Evolutionary conservation across 768 basidiomycete genomes (phyloP), one percentile per base, ranked within the genome.

Genomic region (Phylloporus rhodoxanthus): DNA sequence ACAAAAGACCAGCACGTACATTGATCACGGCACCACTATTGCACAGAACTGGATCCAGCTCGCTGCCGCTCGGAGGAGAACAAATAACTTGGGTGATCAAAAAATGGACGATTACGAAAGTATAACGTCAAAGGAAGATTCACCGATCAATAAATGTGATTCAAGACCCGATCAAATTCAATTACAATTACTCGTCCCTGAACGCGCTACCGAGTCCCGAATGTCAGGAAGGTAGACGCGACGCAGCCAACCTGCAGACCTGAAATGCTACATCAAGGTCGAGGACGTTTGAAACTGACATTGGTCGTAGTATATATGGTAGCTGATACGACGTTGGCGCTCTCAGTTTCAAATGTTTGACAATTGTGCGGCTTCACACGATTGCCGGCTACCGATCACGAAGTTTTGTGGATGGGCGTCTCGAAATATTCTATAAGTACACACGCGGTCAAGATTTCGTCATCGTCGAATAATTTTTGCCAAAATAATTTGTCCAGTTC

Each of bases 81-180:
- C 29, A 28, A 37, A 53, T 38, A 43, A 15, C 10, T 6, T 20
- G 37, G 2, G 29, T 45, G 50, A 52, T 36, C 34, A 28, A 33
- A 21, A 8, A 48, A 54, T 43, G 52, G 25, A 54, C 20, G 5
- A 25, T 54, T 54, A 54, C 45, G 52, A 25, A 45, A 45, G 15
- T n/a, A 11, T 23, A 34, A 44, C 43, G 39, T 9, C 11, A 4
- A 43, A 5, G 26, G 15, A n/a, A 43, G 4, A 17, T 42, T 42
- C 26, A 14, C 37, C 45, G n/a, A 37, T 45, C 42, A 43, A 9
- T 4, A 15, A 25, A n/a, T n/a, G n/a, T 14, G 3, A 1, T 1
- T 19, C 13, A 38, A 26, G 33, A 32, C 13, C 26, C 19, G 23
- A 36, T 15, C 43, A 30, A 32, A 28, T n/a, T n/a, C n/a, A n/a